Base-by-base conservation (phyloP, 2,329 filamentous ascomycete genomes). In the Stemphylium vesicarium region DNA sequence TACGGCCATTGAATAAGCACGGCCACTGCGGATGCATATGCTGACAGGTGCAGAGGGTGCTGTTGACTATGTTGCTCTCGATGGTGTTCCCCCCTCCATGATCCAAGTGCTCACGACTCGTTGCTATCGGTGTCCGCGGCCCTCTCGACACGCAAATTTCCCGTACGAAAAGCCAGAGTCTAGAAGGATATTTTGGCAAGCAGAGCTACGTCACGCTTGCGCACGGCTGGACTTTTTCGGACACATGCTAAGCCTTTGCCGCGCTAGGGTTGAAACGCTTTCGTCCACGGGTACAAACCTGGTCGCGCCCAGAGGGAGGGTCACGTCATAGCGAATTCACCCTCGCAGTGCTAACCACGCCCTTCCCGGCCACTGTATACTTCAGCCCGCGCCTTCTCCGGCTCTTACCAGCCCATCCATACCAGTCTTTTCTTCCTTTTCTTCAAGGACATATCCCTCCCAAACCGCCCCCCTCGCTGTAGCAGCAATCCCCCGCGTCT, bases 401-500 rank as follows among this genome's bases (percentile, higher is more conserved):
- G 26, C 26, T 29, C 7, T 11, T 11, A 29, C 26, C 3, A 29
- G 10, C 26, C 9, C 9, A 29, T 11, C 26, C 26, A 29, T 29
- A 11, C 26, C 26, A 10, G 7, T 10, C 10, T 11, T 29, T 29
- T 46, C 18, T 42, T 40, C 24, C 3, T 39, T 16, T 22, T 15
- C 5, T 32, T 29, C 31, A 35, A 22, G 32, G 6, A 26, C 50
- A 16, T 24, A 13, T 13, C 38, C 38, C 33, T 38, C 8, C 24
- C 16, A 32, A 9, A 20, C 20, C 20, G 3, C 11, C 9, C 35
- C 31, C 38, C 50, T 31, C 37, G 41, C 46, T 56, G 39, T 48
- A 49, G 32, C 37, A 56, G 53, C 38, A 40, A 26, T 11, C 49
- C 41, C 49, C 49, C 50, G 62, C 56, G 63, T 59, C 61, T 39